phyloP scores from a whole-genome alignment of 306 rosid species.

The Vigna angularis region DNA sequence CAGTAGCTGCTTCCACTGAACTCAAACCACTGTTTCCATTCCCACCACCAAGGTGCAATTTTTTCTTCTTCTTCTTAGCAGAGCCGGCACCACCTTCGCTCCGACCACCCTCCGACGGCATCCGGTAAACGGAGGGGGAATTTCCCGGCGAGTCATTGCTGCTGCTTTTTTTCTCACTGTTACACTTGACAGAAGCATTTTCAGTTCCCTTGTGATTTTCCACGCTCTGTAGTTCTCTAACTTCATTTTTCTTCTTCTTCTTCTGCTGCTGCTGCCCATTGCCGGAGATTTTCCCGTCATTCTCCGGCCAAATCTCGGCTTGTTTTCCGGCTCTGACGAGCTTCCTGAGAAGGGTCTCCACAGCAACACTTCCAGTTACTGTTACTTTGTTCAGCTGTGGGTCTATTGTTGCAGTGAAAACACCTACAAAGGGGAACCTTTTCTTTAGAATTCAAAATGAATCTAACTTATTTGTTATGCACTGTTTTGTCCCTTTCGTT shows the following conservation, averaged over 20 bases:
- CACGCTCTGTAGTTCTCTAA: constrained; percentile 43
- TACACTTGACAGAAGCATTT: constrained; percentile 33
- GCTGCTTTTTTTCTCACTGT: neutral
- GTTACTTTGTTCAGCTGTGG: constrained; percentile 74
- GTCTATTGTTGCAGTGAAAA: constrained; percentile 72
- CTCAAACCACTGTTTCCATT: neutral
- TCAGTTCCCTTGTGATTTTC: constrained; percentile 42
- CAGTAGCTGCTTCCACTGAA: neutral
- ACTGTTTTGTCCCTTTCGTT: neutral
- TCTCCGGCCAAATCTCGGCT: constrained; percentile 82
- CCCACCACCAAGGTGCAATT: constrained; percentile 50
- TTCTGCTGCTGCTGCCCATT: constrained; percentile 52
- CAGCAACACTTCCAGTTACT: constrained; percentile 68
- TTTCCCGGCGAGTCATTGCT: constrained; percentile 39
- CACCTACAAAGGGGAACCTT: constrained; percentile 55
- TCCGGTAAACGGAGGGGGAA: constrained; percentile 26
- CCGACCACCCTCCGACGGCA: constrained; percentile 35
- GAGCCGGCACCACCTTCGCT: constrained; percentile 40
- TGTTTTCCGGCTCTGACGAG: constrained; percentile 71
- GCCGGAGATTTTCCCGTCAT: constrained; percentile 51
- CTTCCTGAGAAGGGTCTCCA: constrained; percentile 70
- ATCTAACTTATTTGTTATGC: neutral
- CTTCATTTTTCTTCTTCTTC: constrained; percentile 47
- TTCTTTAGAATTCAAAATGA: neutral
- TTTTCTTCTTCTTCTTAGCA: constrained; percentile 61